Evolutionary conservation across 2,329 filamentous ascomycete genomes (phyloP).

Genomic region (Clathrospora elynae): DNA sequence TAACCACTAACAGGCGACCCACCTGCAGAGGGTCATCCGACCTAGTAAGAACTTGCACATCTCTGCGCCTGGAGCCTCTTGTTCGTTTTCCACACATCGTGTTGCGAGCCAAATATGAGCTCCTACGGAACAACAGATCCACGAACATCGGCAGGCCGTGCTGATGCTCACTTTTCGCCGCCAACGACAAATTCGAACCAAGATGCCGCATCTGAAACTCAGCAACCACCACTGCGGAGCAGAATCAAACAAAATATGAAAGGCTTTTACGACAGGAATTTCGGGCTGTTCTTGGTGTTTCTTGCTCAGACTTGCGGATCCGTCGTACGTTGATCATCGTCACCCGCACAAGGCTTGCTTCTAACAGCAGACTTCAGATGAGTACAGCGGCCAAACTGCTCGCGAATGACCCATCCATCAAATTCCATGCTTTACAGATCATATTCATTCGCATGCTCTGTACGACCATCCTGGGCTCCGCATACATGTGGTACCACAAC

Average conservation of each 20-base stretch:
- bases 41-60: background rate
- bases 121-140: constrained; percentile 18
- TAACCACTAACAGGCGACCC: background rate
- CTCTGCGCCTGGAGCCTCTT: no score
- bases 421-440: constrained; percentile 57
- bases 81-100: no score
- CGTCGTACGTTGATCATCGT: constrained; percentile 14
- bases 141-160: constrained; percentile 5
- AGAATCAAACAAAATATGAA: constrained; percentile 10
- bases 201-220: background rate
- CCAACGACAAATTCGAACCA: constrained; percentile 9
- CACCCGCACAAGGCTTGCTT: background rate
- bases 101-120: constrained; percentile 12
- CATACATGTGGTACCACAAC: constrained; percentile 72
- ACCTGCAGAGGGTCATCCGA: background rate
- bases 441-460: constrained; percentile 78
- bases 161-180: background rate
- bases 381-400: constrained; percentile 33
- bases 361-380: constrained; percentile 21
- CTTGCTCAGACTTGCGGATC: constrained; percentile 48
- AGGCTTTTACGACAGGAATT: constrained; percentile 30
- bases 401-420: constrained; percentile 31
- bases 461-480: constrained; percentile 67
- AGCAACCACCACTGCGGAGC: constrained; percentile 2
- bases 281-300: constrained; percentile 33